Percentiles rank a stretch among this genome's conserved stretches.
These are phyloP conservation scores for Naegleria gruberi DNA, from an alignment of 208 protist species.

Conservation along the genomic window DNA sequence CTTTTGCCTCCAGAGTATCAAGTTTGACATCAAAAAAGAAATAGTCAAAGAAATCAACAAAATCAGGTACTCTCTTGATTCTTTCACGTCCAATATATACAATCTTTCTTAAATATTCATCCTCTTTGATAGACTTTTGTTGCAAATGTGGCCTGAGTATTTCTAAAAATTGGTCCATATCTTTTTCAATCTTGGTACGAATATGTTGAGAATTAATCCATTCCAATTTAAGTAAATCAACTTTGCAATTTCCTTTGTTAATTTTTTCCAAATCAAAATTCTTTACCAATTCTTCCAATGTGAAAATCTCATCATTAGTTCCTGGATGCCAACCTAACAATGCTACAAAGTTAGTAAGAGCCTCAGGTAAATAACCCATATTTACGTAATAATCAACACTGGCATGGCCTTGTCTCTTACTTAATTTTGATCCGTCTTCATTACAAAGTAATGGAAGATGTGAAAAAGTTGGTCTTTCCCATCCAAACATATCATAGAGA, in stretches of 20 bases:
- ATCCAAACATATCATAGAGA: slow-evolving; percentile 49
- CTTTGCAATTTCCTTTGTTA: slow-evolving; percentile 30
- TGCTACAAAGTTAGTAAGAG: slow-evolving; percentile 56
- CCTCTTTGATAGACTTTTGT: neutral
- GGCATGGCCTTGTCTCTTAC: slow-evolving; percentile 51
- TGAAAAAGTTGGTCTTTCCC: slow-evolving; percentile 42
- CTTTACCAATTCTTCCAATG: slow-evolving; percentile 40
- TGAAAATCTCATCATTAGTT: slow-evolving; percentile 39
- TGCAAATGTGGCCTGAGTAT: neutral
- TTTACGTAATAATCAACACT: slow-evolving; percentile 32
- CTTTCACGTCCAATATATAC: neutral
- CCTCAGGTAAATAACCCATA: slow-evolving; percentile 42
- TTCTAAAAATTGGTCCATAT: neutral
- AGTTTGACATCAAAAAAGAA: neutral
- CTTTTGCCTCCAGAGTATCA: neutral
- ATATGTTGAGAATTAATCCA: slow-evolving; percentile 45
- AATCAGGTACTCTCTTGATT: neutral
- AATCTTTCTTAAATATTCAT: neutral
- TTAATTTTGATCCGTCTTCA: slow-evolving; percentile 47
- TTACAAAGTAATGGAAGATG: slow-evolving; percentile 57
- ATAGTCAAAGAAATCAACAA: neutral
- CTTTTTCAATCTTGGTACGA: slow-evolving; percentile 24
- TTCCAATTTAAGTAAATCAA: slow-evolving; percentile 39
- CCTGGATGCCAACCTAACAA: slow-evolving; percentile 43
- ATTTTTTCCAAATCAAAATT: slow-evolving; percentile 31